Percentiles rank a stretch among this genome's conserved stretches.
Conservation (phyloP, 1,284 basidiomycete species). For the Phylloporus sp. region DNA sequence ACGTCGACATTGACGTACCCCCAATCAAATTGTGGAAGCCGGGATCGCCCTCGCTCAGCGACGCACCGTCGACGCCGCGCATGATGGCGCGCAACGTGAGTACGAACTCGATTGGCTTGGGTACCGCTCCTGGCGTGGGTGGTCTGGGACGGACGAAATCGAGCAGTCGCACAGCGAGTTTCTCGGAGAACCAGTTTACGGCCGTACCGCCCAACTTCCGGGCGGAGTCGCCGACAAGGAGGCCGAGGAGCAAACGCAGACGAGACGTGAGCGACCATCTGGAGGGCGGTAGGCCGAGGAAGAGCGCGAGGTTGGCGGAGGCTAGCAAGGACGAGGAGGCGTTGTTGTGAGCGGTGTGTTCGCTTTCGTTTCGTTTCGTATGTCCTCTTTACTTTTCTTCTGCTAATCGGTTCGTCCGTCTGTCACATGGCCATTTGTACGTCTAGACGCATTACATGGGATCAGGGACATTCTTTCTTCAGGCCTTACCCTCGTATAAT, state of each 20-base stretch:
- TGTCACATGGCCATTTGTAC: too few relatives aligned
- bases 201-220: slow-evolving; percentile 45
- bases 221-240: slow-evolving; percentile 34
- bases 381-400: too few relatives aligned
- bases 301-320: slow-evolving; percentile 19
- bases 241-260: slow-evolving; percentile 32
- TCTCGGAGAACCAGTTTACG: slow-evolving; percentile 50
- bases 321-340: background rate
- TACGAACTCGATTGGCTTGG: slow-evolving; percentile 13
- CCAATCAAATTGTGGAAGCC: slow-evolving; percentile 3
- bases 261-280: slow-evolving; percentile 18
- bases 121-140: background rate
- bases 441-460: too few relatives aligned
- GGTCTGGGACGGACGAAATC: slow-evolving; percentile 17
- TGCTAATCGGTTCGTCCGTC: too few relatives aligned
- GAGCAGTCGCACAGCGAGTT: slow-evolving; percentile 29
- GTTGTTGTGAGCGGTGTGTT: background rate
- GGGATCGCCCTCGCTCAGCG: background rate
- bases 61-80: slow-evolving; percentile 41
- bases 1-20: slow-evolving; percentile 16
- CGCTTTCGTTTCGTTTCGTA: background rate
- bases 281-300: slow-evolving; percentile 26
- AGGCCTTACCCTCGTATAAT: too few relatives aligned
- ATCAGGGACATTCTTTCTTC: too few relatives aligned
- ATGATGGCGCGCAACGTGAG: slow-evolving; percentile 18